A percentile compares a stretch with the other conserved stretches of the same genome.
Evolutionary conservation across 2,329 filamentous ascomycete genomes (phyloP).

Genomic region (Fusarium redolens): DNA sequence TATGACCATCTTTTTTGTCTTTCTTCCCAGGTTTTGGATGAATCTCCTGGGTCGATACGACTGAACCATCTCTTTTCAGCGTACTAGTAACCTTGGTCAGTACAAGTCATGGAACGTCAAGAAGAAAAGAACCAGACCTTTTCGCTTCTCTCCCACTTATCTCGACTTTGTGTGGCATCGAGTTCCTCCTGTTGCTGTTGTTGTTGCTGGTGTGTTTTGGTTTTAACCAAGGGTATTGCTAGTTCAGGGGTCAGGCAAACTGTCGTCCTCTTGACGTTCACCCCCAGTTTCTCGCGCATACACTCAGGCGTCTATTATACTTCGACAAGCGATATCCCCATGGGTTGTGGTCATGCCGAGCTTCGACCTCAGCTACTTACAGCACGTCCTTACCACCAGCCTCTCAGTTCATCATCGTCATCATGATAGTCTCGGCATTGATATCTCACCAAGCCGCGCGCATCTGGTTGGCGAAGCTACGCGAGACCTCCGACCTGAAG

Average conservation of each 20-base stretch:
- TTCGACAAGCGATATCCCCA: not conserved
- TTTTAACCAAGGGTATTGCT: not conserved
- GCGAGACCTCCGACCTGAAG: constrained; percentile 28
- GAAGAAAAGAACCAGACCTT: not conserved
- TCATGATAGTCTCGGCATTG: constrained; percentile 14
- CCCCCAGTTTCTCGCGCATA: not conserved
- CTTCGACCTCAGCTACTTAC: not conserved
- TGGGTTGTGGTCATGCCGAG: not conserved
- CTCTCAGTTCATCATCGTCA: not conserved
- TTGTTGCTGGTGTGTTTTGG: not conserved
- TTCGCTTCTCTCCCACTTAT: not conserved
- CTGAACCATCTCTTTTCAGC: not conserved
- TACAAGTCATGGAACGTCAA: not conserved
- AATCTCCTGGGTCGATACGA: not conserved
- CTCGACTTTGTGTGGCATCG: constrained; percentile 29
- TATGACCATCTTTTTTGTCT: not conserved
- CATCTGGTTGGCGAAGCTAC: constrained; percentile 38
- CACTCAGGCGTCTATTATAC: not conserved
- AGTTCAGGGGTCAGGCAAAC: not conserved
- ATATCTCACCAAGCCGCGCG: not conserved
- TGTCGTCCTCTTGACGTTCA: not conserved
- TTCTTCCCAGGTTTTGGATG: not conserved
- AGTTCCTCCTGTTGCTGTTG: not conserved
- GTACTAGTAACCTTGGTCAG: constrained; percentile 4
- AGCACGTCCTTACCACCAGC: not conserved